A percentile compares a stretch with the other conserved stretches of the same genome.
phyloP scores from a whole-genome alignment of 805 yeast species.

The Starmerella potacharoeniae region DNA sequence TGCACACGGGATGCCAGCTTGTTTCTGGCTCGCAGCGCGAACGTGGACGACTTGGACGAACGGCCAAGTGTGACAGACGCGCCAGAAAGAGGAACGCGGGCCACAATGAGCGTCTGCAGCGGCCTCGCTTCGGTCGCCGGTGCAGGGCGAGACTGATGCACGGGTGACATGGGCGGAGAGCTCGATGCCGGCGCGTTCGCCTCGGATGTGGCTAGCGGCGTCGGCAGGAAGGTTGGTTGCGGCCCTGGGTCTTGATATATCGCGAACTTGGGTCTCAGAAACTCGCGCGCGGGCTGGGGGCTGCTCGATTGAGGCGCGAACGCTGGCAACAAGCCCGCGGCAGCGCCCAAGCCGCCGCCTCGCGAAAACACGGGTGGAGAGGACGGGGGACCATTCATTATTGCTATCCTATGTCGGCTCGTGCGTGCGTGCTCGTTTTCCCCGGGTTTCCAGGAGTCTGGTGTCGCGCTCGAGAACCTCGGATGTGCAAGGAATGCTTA shows the following conservation, averaged over 20 bases:
- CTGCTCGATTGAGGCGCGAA: slow-evolving; percentile 13
- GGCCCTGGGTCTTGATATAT: slow-evolving; percentile 14
- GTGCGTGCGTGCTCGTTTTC: neutral
- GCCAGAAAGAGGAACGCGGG: slow-evolving; percentile 18
- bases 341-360: neutral
- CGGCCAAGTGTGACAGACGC: slow-evolving; percentile 46
- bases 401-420: too few relatives aligned
- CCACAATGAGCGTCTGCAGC: slow-evolving; percentile 12
- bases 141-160: too few relatives aligned
- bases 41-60: slow-evolving; percentile 50
- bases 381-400: slow-evolving; percentile 20
- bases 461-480: neutral
- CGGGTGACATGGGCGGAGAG: slow-evolving; percentile 16
- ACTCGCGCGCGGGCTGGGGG: slow-evolving; percentile 1
- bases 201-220: slow-evolving; percentile 22
- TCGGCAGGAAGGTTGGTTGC: slow-evolving; percentile 11
- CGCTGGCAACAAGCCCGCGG: slow-evolving; percentile 13
- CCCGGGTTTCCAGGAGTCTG: neutral
- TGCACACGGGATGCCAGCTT: slow-evolving; percentile 61
- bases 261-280: slow-evolving; percentile 6
- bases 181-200: slow-evolving; percentile 14
- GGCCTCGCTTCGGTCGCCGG: neutral
- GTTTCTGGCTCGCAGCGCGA: slow-evolving; percentile 36
- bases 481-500: neutral
- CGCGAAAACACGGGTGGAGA: slow-evolving; percentile 16